phyloP scores from a whole-genome alignment of 768 basidiomycete species.

The Lactarius trivialis region DNA sequence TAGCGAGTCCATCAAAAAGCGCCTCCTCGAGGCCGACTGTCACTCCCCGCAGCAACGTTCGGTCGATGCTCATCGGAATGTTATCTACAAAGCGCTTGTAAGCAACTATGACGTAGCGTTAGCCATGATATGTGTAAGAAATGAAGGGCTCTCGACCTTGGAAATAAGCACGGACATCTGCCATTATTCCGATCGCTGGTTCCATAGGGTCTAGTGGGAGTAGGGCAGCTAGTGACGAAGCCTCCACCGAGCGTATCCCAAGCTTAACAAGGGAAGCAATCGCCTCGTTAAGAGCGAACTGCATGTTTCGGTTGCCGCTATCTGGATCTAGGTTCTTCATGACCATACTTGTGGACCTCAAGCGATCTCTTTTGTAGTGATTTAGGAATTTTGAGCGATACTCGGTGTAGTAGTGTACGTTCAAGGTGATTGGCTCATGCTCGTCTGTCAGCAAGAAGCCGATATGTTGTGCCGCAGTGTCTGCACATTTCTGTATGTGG shows the following conservation, averaged over 20 bases:
- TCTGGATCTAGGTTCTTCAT: neutral
- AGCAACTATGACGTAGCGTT: slow-evolving; percentile 33
- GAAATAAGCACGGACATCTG: slow-evolving; percentile 65
- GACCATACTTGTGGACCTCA: neutral
- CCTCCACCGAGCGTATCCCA: slow-evolving; percentile 34
- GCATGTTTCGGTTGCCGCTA: neutral
- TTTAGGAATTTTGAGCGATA: slow-evolving; percentile 43
- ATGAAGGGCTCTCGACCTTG: slow-evolving; percentile 43
- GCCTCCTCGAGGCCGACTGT: slow-evolving; percentile 35
- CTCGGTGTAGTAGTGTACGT: slow-evolving; percentile 24
- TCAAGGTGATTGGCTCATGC: slow-evolving; percentile 24
- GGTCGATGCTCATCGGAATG: slow-evolving; percentile 50
- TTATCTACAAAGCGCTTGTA: slow-evolving; percentile 56
- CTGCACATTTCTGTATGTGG: slow-evolving; percentile 7
- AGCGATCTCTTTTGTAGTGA: slow-evolving; percentile 37
- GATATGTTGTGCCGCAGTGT: slow-evolving; percentile 5
- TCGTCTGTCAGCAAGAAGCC: slow-evolving; percentile 14
- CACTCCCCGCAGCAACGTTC: slow-evolving; percentile 46
- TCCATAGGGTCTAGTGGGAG: slow-evolving; percentile 47
- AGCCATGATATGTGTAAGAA: neutral
- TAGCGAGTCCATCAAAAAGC: slow-evolving; percentile 40
- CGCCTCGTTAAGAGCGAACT: slow-evolving; percentile 22
- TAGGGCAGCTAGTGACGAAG: slow-evolving; percentile 41
- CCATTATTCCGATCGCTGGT: slow-evolving; percentile 57
- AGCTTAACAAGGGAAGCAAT: slow-evolving; percentile 34